phyloP scores from a whole-genome alignment of 768 basidiomycete species.

The Termitomyces sp. region DNA sequence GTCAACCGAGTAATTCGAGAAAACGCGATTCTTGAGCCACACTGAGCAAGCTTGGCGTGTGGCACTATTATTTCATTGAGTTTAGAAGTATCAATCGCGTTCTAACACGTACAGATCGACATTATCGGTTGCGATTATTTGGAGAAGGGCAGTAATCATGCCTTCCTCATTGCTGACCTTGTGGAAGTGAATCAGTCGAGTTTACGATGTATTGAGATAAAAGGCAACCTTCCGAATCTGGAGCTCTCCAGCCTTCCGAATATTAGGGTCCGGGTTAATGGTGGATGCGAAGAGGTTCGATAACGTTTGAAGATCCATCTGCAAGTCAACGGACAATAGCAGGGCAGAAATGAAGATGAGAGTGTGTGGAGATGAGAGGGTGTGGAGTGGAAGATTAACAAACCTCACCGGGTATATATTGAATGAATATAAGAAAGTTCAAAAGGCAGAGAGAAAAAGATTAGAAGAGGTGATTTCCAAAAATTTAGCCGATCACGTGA shows the following conservation, averaged over 20 bases:
- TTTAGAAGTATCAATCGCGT: conserved; percentile 25
- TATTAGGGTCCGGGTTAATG: conserved; percentile 80
- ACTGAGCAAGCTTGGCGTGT: conserved; percentile 84
- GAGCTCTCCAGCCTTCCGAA: conserved; percentile 80
- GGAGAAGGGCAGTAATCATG: conserved; percentile 76
- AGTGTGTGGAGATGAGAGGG: not conserved
- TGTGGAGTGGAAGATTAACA: not conserved
- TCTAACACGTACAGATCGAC: conserved; percentile 64
- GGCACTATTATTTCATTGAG: conserved; percentile 37
- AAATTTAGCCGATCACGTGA: conserved; percentile 17
- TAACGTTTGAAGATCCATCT: conserved; percentile 73
- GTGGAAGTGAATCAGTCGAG: conserved; percentile 1
- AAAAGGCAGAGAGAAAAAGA: conserved; percentile 2
- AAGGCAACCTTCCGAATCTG: conserved; percentile 74
- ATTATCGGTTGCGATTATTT: conserved; percentile 76
- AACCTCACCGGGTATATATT: conserved; percentile 16
- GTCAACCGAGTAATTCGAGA: conserved; percentile 56
- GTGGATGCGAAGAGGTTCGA: conserved; percentile 78
- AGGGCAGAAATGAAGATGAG: not conserved
- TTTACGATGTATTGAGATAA: conserved; percentile 3
- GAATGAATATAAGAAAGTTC: conserved; percentile 1
- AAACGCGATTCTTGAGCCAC: conserved; percentile 88
- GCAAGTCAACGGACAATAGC: not conserved
- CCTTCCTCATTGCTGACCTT: conserved; percentile 80
- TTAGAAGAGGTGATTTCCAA: conserved; percentile 6